A percentile compares a stretch with the other conserved stretches of the same genome.
phyloP scores from a whole-genome alignment of 2,329 filamentous ascomycete genomes.

The Alternaria triticimaculans region DNA sequence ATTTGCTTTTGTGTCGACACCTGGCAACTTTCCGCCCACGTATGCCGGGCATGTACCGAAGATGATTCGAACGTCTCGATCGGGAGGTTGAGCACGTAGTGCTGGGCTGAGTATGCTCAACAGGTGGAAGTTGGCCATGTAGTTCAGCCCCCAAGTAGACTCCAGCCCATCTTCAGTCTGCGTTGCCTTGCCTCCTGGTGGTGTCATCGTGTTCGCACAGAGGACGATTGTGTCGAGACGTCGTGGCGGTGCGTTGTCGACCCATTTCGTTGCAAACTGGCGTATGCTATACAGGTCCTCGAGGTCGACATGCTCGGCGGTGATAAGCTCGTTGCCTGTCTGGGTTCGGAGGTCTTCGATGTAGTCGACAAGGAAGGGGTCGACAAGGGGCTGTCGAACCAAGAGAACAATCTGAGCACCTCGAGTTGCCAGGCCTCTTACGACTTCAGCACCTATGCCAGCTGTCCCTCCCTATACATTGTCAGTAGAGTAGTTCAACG shows the following conservation, averaged over 20 bases:
- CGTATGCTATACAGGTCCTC: conserved; percentile 88
- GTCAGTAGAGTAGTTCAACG: conserved; percentile 17
- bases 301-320: conserved; percentile 93
- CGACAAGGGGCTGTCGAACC: conserved; percentile 78
- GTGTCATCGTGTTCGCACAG: conserved; percentile 79
- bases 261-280: conserved; percentile 95
- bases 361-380: conserved; percentile 90
- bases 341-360: conserved; percentile 82
- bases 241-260: conserved; percentile 90
- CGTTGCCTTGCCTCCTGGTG: conserved; percentile 65
- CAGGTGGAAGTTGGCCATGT: conserved; percentile 93
- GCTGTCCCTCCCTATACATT: conserved; percentile 77
- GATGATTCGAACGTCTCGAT: conserved; percentile 89
- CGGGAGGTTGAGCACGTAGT: conserved; percentile 86
- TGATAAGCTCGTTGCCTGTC: conserved; percentile 86
- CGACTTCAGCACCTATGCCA: conserved; percentile 82
- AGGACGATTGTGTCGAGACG: conserved; percentile 90
- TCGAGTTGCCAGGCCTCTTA: conserved; percentile 74
- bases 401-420: conserved; percentile 92
- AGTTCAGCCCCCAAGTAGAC: conserved; percentile 92
- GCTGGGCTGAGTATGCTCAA: conserved; percentile 90
- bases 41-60: conserved; percentile 89
- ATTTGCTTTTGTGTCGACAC: conserved; percentile 65
- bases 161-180: conserved; percentile 82
- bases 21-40: conserved; percentile 74